These are phyloP conservation scores for Sonneratia caseolaris DNA, from an alignment of 345 rosid species.

Conservation along the genomic window DNA sequence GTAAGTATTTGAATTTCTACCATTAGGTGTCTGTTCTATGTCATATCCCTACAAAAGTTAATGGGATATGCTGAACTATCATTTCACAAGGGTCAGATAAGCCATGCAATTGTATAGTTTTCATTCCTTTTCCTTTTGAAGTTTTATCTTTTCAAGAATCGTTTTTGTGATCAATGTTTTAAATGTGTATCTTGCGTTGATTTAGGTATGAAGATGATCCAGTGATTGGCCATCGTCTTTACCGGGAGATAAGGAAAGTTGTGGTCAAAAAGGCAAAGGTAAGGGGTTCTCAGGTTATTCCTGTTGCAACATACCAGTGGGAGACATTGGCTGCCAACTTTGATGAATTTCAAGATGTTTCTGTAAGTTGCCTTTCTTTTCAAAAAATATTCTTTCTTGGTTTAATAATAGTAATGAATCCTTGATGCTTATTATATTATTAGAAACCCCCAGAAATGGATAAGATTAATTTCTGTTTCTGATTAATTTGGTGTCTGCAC, in stretches of 20 bases:
- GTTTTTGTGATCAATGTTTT: not conserved
- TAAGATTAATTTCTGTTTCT: not conserved
- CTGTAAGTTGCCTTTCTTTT: slow-evolving; percentile 31
- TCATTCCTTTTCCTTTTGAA: not conserved
- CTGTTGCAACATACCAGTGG: slow-evolving; percentile 70
- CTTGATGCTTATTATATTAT: not conserved
- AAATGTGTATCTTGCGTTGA: slow-evolving; percentile 19
- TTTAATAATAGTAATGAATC: not conserved
- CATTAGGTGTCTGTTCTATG: not conserved
- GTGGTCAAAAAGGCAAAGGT: slow-evolving; percentile 68
- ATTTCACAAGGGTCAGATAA: not conserved
- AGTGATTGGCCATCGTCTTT: slow-evolving; percentile 80
- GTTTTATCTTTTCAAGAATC: not conserved
- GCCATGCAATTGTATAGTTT: not conserved
- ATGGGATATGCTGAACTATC: not conserved
- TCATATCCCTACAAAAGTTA: not conserved
- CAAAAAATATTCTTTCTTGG: not conserved
- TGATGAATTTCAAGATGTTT: slow-evolving; percentile 85
- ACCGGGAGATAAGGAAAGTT: slow-evolving; percentile 81
- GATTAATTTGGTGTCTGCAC: not conserved
- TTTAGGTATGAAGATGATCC: slow-evolving; percentile 95
- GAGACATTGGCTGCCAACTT: slow-evolving; percentile 93
- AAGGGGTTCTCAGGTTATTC: slow-evolving; percentile 75
- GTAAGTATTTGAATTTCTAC: slow-evolving; percentile 29
- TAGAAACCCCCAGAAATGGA: not conserved